Evolutionary conservation across 2,329 filamentous ascomycete species (phyloP).

Genomic region (Cercospora canescens): DNA sequence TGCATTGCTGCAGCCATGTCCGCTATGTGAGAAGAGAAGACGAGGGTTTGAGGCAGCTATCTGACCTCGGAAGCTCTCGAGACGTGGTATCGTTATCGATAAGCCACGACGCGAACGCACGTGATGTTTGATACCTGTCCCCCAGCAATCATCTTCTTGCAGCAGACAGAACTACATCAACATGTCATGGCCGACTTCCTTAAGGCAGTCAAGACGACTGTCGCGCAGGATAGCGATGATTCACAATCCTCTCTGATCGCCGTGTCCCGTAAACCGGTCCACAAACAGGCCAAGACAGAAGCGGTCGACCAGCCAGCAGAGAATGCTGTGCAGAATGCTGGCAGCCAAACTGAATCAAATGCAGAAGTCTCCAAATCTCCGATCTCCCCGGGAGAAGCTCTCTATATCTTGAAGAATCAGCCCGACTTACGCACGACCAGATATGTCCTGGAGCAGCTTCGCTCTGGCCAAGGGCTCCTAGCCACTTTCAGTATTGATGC

Average conservation of each 20-base stretch:
- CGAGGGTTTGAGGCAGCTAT: background rate
- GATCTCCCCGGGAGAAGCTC: conserved; percentile 21
- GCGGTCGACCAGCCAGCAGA: background rate
- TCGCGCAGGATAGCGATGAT: conserved; percentile 1
- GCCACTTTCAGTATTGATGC: conserved; percentile 57
- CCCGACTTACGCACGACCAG: conserved; percentile 40
- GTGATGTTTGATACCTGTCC: background rate
- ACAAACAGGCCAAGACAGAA: conserved; percentile 1
- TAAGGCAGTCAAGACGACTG: conserved; percentile 48
- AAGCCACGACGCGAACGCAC: conserved; percentile 1
- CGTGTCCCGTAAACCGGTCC: conserved; percentile 8
- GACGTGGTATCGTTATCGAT: conserved; percentile 7
- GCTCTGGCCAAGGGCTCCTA: conserved; percentile 10
- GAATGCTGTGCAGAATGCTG: background rate
- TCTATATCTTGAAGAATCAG: conserved; percentile 42
- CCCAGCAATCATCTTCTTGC: background rate
- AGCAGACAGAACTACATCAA: conserved; percentile 22
- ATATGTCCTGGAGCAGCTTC: conserved; percentile 19
- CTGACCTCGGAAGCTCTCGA: background rate
- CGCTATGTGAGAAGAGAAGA: background rate
- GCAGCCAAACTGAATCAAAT: background rate
- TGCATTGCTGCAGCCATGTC: conserved; percentile 27
- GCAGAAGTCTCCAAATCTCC: background rate
- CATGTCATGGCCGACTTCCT: conserved; percentile 51
- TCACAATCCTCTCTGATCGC: conserved; percentile 12